Evolutionary conservation across 371 early-diverging fungal genomes (phyloP), one percentile per base, ranked within the genome.

Genomic region (Rhizopus delemar): DNA sequence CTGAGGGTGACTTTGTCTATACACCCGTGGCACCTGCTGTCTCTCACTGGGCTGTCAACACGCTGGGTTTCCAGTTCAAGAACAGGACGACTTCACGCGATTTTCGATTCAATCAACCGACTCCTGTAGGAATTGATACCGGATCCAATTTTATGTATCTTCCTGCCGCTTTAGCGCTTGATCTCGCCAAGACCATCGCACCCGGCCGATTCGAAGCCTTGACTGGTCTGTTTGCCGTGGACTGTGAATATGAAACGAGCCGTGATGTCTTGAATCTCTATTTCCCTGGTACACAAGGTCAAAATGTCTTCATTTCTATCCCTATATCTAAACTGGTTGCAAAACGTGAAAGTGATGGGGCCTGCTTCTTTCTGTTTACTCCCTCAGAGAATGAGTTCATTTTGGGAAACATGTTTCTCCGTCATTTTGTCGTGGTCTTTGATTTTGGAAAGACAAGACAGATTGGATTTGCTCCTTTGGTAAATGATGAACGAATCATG

Each of bases 71-170:
- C 46, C 60, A 66, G 15, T 57, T 64, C 29, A 22, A 65, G 6
- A 67, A 64, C n/a, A 52, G 48, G 11, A 56, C 52, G 3, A 11
- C 2, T 3, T 56, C 50, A 11, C 15, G 32, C 4, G 63, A 71
- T 41, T 68, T 68, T 48, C 52, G 57, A 12, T 74, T 72, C 31
- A 51, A 50, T n/a, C 33, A 36, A 31, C 33, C 43, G 2, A 64
- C 64, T 3, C 50, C 62, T 8, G 67, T 77, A 31, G 51, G 63
- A 8, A 48, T 80, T 11, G 80, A 80, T 46, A 75, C 80, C 5
- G 80, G 80, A 5, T 73, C 73, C n/a, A 77, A 74, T 34, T 73
- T 69, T 35, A 69, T 75, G 59, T 80, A 77, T 34, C 52, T 80
- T 13, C 77, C 77, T 4, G 35, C n/a, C 2, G 31, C 56, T 6